Evolutionary conservation across 345 rosid species (phyloP).

Genomic region (Xanthoceras sorbifolium): DNA sequence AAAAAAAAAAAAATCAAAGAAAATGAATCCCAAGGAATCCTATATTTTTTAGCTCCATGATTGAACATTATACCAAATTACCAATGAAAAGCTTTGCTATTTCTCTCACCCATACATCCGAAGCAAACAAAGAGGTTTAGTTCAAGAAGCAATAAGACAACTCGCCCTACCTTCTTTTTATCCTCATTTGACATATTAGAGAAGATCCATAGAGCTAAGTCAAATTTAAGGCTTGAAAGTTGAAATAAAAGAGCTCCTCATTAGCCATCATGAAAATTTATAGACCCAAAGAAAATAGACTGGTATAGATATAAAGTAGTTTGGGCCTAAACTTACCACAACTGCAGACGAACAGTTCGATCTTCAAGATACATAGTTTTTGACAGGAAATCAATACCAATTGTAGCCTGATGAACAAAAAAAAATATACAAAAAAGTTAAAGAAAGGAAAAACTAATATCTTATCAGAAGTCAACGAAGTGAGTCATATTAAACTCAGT

Average conservation of each 20-base stretch:
- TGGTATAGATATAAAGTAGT: not conserved
- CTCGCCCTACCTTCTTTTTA: not conserved
- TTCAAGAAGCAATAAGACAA: not conserved
- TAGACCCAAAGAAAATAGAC: not conserved
- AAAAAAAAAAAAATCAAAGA: no score
- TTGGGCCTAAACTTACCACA: slow-evolving; percentile 46
- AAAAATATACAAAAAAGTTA: not conserved
- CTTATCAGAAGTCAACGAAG: not conserved
- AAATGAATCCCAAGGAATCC: no score
- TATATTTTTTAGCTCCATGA: not conserved
- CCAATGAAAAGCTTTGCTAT: not conserved
- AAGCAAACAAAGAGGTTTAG: not conserved
- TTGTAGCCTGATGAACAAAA: slow-evolving; percentile 59
- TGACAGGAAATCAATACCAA: slow-evolving; percentile 80
- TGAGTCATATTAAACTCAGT: not conserved
- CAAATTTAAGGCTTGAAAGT: not conserved
- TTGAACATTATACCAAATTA: not conserved
- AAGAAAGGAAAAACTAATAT: not conserved
- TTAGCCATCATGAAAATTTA: not conserved
- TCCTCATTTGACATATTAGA: not conserved
- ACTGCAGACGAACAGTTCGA: slow-evolving; percentile 78
- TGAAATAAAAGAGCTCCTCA: not conserved
- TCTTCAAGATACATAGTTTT: slow-evolving; percentile 90
- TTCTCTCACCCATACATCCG: not conserved
- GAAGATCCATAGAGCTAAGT: not conserved